Evolutionary conservation across 148 eudicot genomes (phyloP), one percentile per base, ranked within the genome.

Genomic region (Dianthus caryophyllus): DNA sequence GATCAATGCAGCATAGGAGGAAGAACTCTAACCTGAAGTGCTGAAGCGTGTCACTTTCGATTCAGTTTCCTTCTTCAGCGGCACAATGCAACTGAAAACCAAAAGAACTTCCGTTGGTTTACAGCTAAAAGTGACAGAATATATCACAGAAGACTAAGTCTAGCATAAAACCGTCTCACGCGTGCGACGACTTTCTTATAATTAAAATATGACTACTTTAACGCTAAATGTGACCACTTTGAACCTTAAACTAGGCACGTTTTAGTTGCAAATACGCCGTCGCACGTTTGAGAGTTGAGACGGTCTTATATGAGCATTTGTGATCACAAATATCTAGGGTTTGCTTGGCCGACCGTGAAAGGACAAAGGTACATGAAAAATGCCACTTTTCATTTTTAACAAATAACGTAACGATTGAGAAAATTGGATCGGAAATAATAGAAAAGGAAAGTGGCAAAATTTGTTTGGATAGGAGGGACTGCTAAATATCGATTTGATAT

Each of bases 1-100:
- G 68, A 53, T 18, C 22, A 22, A 24, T 13, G 41, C 6, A 18
- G 41, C 6, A 18, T 9, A 47, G 30, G 39, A 43, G 14, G 14
- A 49, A 24, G 71, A n/a, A 30, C 33, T 71, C 67, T 62, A 49
- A 94, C 99, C 99, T 81, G 99, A 90, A 71, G 97, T 90, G 77
- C 90, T 90, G 85, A 94, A 94, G 66, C 86, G 81, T 50, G 76
- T 78, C 46, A 76, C 73, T 63, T 70, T 76, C 21, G 86, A 67
- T 43, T 82, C 81, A 59, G 79, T 79, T 38, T 73, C 70, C 70
- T 80, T 84, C 75, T 79, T 88, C 61, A 90, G 74, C 13, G 99
- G 86, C 75, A 88, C 72, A 22, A 94, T 86, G 79, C 87, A 85
- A 74, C 99, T 94, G 29, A 64, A 71, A 55, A 25, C 18, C 68